Evolutionary conservation across 2,329 filamentous ascomycete genomes (phyloP), one percentile per base, ranked within the genome.

Genomic region (Ophiostoma angusticollis): DNA sequence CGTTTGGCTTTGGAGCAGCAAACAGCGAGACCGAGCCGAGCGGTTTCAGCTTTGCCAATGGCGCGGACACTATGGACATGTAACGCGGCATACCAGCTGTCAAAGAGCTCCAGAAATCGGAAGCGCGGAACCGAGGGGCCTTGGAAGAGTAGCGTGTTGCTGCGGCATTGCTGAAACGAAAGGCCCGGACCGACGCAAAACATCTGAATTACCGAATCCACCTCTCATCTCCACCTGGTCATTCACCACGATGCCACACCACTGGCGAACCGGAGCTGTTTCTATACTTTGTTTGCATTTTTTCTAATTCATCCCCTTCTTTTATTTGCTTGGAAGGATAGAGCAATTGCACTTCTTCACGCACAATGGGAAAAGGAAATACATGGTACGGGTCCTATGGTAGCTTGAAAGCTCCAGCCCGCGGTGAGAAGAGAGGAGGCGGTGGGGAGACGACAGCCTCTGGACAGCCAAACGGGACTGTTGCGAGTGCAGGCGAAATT

Each of bases 41-140:
- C 50, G 82, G 83, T 57, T 98, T 96, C 76, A 94, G 84, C 75
- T 98, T 98, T 59, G 84, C 84, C 59, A 85, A 77, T 55, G 70
- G 70, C 41, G 67, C 65, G 46, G 72, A 77, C 54, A 72, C 71
- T 18, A 78, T 78, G 73, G 73, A 78, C 53, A 78, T 78, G 73
- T 78, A 72, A 63, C 44, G 22, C 17, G 25, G 16, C 13, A 16
- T 16, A 12, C 14, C 12, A 19, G 12, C 31, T 38, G 19, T 28
- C 36, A 13, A 12, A 25, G 9, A 2, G n/a, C n/a, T n/a, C n/a
- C n/a, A n/a, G n/a, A n/a, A n/a, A n/a, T n/a, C n/a, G n/a, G n/a
- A n/a, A n/a, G n/a, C n/a, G n/a, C n/a, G n/a, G n/a, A n/a, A n/a
- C n/a, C n/a, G n/a, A n/a, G n/a, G n/a, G n/a, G n/a, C n/a, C n/a